These are phyloP conservation scores for Ganoderma sinense DNA, from an alignment of 1,284 basidiomycete genomes.

Conservation along the genomic window DNA sequence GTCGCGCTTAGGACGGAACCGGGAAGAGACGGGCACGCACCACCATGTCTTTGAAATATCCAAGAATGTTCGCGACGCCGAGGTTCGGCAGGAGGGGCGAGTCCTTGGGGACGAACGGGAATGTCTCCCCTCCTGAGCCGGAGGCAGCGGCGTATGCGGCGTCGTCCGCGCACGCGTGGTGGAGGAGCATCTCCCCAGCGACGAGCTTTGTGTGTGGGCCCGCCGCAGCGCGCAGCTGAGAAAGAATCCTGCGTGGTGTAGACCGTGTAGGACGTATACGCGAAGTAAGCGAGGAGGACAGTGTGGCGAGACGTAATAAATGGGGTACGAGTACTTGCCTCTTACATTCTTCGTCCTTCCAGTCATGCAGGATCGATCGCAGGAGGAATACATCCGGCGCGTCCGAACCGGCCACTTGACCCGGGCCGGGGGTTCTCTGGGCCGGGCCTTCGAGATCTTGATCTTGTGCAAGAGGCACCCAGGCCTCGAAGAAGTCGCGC, in stretches of 20 bases:
- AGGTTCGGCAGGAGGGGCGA: constrained; percentile 20
- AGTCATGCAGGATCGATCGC: constrained; percentile 75
- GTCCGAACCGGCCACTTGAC: neutral
- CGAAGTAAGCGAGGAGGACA: no score
- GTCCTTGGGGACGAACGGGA: constrained; percentile 17
- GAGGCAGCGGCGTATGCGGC: constrained; percentile 20
- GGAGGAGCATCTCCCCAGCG: constrained; percentile 55
- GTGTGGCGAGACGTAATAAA: no score
- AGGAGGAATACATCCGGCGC: constrained; percentile 62
- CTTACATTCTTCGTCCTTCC: constrained; percentile 58
- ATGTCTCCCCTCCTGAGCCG: constrained; percentile 22
- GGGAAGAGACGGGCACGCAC: constrained; percentile 55
- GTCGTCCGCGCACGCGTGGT: constrained; percentile 17
- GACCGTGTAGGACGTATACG: no score
- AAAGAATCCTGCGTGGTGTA: constrained; percentile 38
- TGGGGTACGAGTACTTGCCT: constrained; percentile 7
- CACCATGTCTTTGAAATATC: constrained; percentile 57
- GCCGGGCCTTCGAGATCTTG: no score
- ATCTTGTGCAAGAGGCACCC: constrained; percentile 7
- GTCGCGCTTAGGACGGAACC: neutral
- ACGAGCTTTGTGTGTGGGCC: constrained; percentile 60
- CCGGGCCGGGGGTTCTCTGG: no score
- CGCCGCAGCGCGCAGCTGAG: constrained; percentile 42
- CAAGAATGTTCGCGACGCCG: constrained; percentile 11
- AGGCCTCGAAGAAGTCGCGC: constrained; percentile 71